Evolutionary conservation across 2,329 filamentous ascomycete genomes (phyloP), one percentile per base, ranked within the genome.

Genomic region (Colletotrichum tofieldiae): DNA sequence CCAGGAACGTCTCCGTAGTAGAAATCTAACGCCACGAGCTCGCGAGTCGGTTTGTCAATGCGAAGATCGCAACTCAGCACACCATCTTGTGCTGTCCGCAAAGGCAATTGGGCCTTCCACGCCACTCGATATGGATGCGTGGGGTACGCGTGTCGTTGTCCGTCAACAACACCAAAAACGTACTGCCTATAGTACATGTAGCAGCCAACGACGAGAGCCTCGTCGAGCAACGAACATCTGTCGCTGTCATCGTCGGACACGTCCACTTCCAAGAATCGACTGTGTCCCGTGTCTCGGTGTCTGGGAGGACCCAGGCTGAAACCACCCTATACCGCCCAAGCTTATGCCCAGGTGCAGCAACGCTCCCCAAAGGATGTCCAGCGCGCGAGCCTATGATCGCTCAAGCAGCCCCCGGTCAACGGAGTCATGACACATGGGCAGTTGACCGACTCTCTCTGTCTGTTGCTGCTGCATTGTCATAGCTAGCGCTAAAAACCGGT

Each of bases 351-450:
- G 54, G 69, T 72, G 70, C 60, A 72, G 65, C 65, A 59, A 23
- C 58, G 43, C 26, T 58, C 56, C 56, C 51, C 29, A 37, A 29
- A 59, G 59, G 45, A 69, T 65, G 23, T 45, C 47, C 65, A 61
- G 56, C 56, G 45, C 32, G 59, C 47, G 52, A 72, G 60, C 58
- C 59, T 54, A 65, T 60, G 47, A 69, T 60, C 59, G 54, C 70
- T 58, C 65, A 60, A 72, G 65, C 65, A 55, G 52, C 32, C 47
- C 69, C 70, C 54, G 60, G 70, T 70, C 52, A 47, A 54, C 54
- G 65, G 59, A 68, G 65, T 58, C 65, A 72, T 72, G 65, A 65
- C 65, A 71, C 64, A 59, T 43, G 59, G 32, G 32, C 65, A 72
- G 32, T 72, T 69, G 54, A 70, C 60, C 65, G 58, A 58, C 56